Evolutionary conservation across 192 early-diverging fungal species (phyloP), one percentile per base, ranked within the genome.

Genomic region (Borealophlyctis nickersoniae): DNA sequence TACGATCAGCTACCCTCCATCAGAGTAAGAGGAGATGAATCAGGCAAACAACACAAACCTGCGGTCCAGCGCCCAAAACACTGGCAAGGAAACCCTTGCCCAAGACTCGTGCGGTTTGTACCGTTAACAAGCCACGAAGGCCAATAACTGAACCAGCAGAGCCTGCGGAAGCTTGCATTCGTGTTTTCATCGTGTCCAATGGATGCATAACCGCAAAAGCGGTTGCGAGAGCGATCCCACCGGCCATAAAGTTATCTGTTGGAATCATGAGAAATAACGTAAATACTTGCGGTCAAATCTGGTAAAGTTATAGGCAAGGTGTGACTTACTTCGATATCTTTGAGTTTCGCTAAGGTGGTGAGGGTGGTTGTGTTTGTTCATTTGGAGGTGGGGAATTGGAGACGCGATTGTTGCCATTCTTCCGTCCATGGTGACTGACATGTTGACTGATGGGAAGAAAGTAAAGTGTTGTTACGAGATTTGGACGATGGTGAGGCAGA

Each of bases 121-220:
- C 63, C 13, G 81, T 73, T 39, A 84, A 84, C 23, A 88, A 56
- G 0, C 76, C 72, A 49, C 65, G 71, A 45, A 77, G 60, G 57
- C 75, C 71, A 23, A 63, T 66, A 9, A 65, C 65, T 7, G 56
- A 50, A 14, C 16, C 45, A 5, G 63, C 16, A 4, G 66, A 63
- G 16, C 11, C 52, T 3, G 79, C 69, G 22, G 78, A 73, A 11
- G 87, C 84, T 62, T 90, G 89, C 76, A 88, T 83, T 30, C 81
- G 74, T 3, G 87, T 89, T 59, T 90, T 90, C 48, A 88, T 63
- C 14, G 86, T 89, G 66, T 90, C 89, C 49, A 90, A 77, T 11
- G 89, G 89, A 65, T 90, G 89, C 86, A 89, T 89, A 7, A 78
- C 69, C 26, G 89, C 84, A 72, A 87, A 90, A 1, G 86, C 81